Evolutionary conservation across 2,329 filamentous ascomycete genomes (phyloP).

Genomic region (Drechslerella stenobrocha): DNA sequence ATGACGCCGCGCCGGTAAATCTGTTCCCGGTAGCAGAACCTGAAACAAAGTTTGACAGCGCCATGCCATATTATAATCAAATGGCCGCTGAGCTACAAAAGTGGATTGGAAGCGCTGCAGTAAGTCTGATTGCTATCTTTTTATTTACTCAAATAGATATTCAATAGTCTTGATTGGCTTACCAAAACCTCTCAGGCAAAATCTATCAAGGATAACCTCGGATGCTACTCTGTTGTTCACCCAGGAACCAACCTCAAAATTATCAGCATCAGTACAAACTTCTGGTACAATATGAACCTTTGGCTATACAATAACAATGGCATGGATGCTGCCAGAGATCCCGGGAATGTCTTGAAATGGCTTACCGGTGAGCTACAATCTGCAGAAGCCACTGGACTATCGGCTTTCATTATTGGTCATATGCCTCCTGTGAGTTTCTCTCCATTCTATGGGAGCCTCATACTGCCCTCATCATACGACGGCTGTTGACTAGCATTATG

Average conservation of each 20-base stretch:
- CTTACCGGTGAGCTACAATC: slow-evolving; percentile 61
- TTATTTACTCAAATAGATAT: not conserved
- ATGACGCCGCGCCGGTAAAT: slow-evolving; percentile 63
- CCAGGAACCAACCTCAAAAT: slow-evolving; percentile 60
- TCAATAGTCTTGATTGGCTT: not conserved
- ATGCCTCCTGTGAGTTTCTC: slow-evolving; percentile 59
- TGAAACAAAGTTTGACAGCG: slow-evolving; percentile 18
- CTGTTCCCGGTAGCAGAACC: slow-evolving; percentile 58
- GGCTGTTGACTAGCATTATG: slow-evolving; percentile 6
- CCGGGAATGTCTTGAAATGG: slow-evolving; percentile 60
- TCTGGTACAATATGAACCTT: slow-evolving; percentile 65
- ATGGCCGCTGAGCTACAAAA: slow-evolving; percentile 22
- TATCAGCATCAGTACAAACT: slow-evolving; percentile 65
- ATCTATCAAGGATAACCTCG: slow-evolving; percentile 53
- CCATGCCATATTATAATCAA: slow-evolving; percentile 29
- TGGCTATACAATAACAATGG: slow-evolving; percentile 62
- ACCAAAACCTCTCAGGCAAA: slow-evolving; percentile 12
- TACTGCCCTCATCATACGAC: not conserved
- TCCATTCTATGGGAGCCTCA: not conserved
- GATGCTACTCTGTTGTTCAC: slow-evolving; percentile 59
- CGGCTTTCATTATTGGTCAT: slow-evolving; percentile 65
- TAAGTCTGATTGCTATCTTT: slow-evolving; percentile 7
- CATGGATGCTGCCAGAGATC: slow-evolving; percentile 59
- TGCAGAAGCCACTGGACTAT: slow-evolving; percentile 61
- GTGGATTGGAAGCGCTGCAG: slow-evolving; percentile 31